Evolutionary conservation across 2,329 filamentous ascomycete species (phyloP), one percentile per base, ranked within the genome.

Genomic region (Alternaria sp.): DNA sequence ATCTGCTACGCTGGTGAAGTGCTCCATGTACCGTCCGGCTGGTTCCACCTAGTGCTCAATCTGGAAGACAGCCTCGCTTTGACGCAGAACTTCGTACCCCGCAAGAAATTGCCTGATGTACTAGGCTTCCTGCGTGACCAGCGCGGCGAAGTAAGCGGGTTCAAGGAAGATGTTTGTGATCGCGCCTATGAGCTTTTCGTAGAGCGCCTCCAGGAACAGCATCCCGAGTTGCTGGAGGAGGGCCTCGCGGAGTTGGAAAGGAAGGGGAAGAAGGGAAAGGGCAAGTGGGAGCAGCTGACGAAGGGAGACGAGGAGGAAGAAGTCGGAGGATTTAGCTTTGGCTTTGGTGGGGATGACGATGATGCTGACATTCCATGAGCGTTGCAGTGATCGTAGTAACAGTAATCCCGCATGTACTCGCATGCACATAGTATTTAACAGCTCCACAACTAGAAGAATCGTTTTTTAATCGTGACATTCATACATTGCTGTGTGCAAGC

Each of bases 11-110:
- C 89, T 45, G 95, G 95, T 3, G 96, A 98, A 79, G 90, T 98
- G 15, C 81, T 98, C 53, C 93, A 97, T 76, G 95, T 98, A 6
- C 95, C 96, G 0, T 93, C 91, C 55, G 94, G 95, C 6, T 98
- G 95, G 95, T 98, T 96, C 90, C 95, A 98, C 83, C 83, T 98
- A 30, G 96, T 98, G 10, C 90, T 98, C 49, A 98, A 98, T 75
- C 83, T 97, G 2, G 91, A 93, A 70, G 86, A 88, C 12, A 91
- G 92, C 46, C 91, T 98, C 67, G 96, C 95, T 5, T 86, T 98
- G 67, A 98, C 95, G 8, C 95, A 98, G 78, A 98, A 98, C 77
- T 97, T 98, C 76, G 92, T 98, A 12, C 94, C 96, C 0, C 80
- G 81, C 43, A 89, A 88, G 5, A 91, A 95, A 72, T 81, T 97